phyloP scores from a whole-genome alignment of 805 yeast genomes.

The Yarrowia sp. region DNA sequence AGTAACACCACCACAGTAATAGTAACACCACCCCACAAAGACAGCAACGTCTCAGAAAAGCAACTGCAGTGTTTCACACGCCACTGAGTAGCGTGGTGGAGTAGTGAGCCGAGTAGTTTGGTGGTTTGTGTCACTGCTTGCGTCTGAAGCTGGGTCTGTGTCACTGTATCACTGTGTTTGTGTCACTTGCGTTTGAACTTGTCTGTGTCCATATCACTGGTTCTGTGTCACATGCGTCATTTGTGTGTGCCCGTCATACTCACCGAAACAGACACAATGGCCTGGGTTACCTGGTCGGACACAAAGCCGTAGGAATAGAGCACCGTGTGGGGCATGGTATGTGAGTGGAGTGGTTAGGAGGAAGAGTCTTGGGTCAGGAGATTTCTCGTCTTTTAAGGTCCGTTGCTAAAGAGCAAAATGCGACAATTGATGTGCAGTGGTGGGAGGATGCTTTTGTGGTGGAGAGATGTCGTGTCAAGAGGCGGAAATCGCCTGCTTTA shows the following conservation, averaged over 20 bases:
- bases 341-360: neutral
- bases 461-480: neutral
- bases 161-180: neutral
- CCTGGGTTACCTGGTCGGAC: conserved; percentile 18
- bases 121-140: no score
- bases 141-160: no score
- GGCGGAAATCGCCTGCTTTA: neutral
- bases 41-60: no score
- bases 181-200: no score
- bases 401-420: conserved; percentile 1
- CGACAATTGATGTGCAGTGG: neutral
- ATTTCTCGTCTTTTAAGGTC: neutral
- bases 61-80: no score
- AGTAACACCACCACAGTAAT: neutral
- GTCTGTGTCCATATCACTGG: neutral
- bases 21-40: no score
- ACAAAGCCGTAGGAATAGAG: conserved; percentile 18
- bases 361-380: neutral
- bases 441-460: neutral
- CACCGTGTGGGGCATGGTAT: conserved; percentile 7
- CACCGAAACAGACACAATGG: conserved; percentile 25
- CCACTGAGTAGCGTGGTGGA: no score
- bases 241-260: neutral
- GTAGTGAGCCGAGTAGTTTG: no score
- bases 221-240: neutral